Percentiles rank a stretch among this genome's conserved stretches.
These are phyloP conservation scores for Lepidium aucheri DNA, from an alignment of 345 rosid species.

Conservation along the genomic window DNA sequence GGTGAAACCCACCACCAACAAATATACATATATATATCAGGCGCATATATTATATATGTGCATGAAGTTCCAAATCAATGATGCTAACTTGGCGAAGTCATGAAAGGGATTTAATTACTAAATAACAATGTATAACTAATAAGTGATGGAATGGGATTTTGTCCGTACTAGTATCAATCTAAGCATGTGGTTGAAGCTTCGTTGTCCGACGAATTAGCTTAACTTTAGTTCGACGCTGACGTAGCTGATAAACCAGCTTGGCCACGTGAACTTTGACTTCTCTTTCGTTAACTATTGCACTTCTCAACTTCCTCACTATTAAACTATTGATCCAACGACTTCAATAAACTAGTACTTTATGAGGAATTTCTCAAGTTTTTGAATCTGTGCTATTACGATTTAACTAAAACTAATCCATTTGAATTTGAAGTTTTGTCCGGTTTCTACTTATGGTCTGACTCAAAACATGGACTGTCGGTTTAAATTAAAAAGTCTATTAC, in stretches of 20 bases:
- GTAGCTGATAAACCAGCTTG: slow-evolving; percentile 2
- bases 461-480: neutral
- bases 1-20: no score
- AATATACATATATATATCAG: no score
- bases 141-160: slow-evolving; percentile 14
- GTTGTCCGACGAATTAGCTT: slow-evolving; percentile 5
- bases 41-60: no score
- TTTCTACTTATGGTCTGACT: neutral
- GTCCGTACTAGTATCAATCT: slow-evolving; percentile 7
- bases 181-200: slow-evolving; percentile 24
- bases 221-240: neutral
- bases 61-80: neutral
- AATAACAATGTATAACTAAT: neutral
- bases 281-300: neutral
- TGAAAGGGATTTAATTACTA: neutral
- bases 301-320: neutral
- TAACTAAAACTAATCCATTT: neutral
- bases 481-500: no score
- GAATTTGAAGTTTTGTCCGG: neutral
- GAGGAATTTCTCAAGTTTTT: neutral
- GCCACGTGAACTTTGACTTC: slow-evolving; percentile 24
- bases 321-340: neutral
- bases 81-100: neutral
- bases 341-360: neutral
- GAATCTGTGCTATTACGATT: neutral